Conservation (phyloP, 2,329 filamentous ascomycete genomes). For the Microdochium nivale region DNA sequence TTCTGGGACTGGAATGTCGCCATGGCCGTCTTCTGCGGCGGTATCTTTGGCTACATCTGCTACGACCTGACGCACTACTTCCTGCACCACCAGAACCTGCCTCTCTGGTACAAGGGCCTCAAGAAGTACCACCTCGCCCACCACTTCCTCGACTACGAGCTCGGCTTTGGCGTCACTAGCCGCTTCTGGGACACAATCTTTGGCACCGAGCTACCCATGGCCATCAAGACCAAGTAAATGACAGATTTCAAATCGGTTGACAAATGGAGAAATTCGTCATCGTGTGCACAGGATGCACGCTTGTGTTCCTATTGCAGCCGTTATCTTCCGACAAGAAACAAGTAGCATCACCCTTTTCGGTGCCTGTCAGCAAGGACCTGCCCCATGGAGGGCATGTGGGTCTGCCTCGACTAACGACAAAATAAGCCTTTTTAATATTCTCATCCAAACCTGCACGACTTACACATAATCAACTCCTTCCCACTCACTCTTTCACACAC, state of each 20-base stretch:
- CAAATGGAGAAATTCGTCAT: no score
- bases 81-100: constrained; percentile 89
- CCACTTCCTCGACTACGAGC: constrained; percentile 96
- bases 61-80: constrained; percentile 99
- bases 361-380: no score
- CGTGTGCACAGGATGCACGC: not conserved
- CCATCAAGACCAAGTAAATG: constrained; percentile 26
- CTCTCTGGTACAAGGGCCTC: constrained; percentile 78
- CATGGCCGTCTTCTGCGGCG: constrained; percentile 73
- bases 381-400: no score
- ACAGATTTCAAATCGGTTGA: no score
- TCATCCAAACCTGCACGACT: no score
- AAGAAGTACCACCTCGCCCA: constrained; percentile 98
- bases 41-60: constrained; percentile 89
- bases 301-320: no score
- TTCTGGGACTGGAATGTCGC: constrained; percentile 79
- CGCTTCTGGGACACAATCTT: constrained; percentile 93
- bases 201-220: constrained; percentile 65
- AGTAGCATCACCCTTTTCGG: no score
- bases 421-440: no score
- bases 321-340: no score
- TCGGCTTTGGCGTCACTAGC: constrained; percentile 94
- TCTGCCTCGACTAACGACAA: no score
- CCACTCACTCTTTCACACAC: no score
- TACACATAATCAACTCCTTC: no score